These are phyloP conservation scores for Sclerotinia glacialis DNA, from an alignment of 2,329 filamentous ascomycete species.

Conservation along the genomic window DNA sequence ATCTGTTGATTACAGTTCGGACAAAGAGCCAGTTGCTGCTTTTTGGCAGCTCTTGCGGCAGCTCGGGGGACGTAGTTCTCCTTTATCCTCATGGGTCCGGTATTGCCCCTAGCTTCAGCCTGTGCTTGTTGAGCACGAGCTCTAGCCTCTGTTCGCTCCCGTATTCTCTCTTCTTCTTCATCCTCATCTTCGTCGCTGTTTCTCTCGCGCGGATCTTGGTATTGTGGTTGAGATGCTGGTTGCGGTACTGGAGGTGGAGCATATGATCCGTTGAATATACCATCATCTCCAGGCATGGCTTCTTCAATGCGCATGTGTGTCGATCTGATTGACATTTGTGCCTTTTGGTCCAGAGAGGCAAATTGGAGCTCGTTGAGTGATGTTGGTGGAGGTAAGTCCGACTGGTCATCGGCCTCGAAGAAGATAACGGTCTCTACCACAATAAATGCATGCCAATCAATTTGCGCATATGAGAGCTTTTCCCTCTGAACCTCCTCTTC, in stretches of 20 bases:
- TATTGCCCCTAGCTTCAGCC: slow-evolving; percentile 68
- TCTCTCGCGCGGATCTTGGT: slow-evolving; percentile 34
- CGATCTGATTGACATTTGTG: slow-evolving; percentile 78
- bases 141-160: slow-evolving; percentile 59
- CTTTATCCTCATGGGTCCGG: slow-evolving; percentile 80
- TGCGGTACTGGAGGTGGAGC: slow-evolving; percentile 42
- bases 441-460: slow-evolving; percentile 97
- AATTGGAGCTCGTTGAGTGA: slow-evolving; percentile 90
- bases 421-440: slow-evolving; percentile 95
- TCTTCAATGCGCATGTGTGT: slow-evolving; percentile 83
- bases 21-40: slow-evolving; percentile 68
- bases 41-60: slow-evolving; percentile 67
- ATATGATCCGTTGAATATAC: slow-evolving; percentile 54
- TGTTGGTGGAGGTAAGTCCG: slow-evolving; percentile 82
- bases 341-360: slow-evolving; percentile 91
- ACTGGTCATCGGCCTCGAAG: slow-evolving; percentile 80
- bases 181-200: slow-evolving; percentile 49
- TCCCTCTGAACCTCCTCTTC: slow-evolving; percentile 85
- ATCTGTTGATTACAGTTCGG: slow-evolving; percentile 93
- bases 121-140: slow-evolving; percentile 71
- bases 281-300: slow-evolving; percentile 80
- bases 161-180: slow-evolving; percentile 61
- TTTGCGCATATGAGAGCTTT: slow-evolving; percentile 71
- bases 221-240: slow-evolving; percentile 39
- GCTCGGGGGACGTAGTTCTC: slow-evolving; percentile 89